Evolutionary conservation across 208 protist species (phyloP), one percentile per base, ranked within the genome.

Genomic region (Leptomonas seymouri): DNA sequence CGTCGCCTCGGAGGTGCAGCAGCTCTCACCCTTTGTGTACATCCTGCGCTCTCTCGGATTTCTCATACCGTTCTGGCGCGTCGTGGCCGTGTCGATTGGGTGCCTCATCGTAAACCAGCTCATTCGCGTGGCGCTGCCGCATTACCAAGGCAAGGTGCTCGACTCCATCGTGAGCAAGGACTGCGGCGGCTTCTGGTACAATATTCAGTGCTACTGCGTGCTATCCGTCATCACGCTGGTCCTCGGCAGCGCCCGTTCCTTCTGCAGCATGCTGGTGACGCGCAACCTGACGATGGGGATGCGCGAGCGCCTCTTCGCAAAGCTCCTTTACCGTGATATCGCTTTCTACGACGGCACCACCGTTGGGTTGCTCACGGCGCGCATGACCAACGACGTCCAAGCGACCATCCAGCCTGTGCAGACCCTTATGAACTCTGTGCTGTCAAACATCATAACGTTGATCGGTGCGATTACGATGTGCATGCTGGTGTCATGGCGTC

Each of bases 351-450:
- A 87, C 58, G 73, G 70, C 71, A 50, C 68, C 70, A 86, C 76
- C 16, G 80, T 87, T 23, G 82, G 82, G 27, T 81, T 71, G 11
- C 67, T 87, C 39, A 90, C 80, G 18, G 71, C 82, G 28, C 80
- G 82, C 67, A 87, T 90, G 82, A 87, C 78, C 39, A 90, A 81
- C 67, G 85, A 87, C 63, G 79, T 85, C 49, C 69, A 84, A 57
- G 85, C 79, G 28, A 87, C 78, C 69, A 68, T 84, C 27, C 69
- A 80, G 59, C 85, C 80, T 0, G 56, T 87, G 41, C 53, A 75
- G 42, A 84, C 74, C 41, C 65, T 90, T 27, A 64, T 90, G 48
- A 82, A 76, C 67, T 70, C 69, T 31, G 62, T 80, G 15, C 49
- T 86, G 23, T 72, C 78, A 45, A 79, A 87, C 67, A 9, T 82